Conservation (phyloP, 2,329 filamentous ascomycete species). For the Verticillium nubilum region DNA sequence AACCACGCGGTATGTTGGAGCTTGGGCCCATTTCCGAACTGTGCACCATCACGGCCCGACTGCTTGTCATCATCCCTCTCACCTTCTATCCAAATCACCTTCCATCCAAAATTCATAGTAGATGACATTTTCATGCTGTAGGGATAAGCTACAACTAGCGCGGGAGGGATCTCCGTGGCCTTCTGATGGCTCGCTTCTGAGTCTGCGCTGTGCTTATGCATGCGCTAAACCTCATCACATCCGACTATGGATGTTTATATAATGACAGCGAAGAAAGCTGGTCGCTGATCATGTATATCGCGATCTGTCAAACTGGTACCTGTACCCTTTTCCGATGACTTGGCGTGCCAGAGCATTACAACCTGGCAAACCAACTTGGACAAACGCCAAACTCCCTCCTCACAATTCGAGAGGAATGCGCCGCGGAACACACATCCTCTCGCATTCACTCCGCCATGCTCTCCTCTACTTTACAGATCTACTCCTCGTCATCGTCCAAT, state of each 20-base stretch:
- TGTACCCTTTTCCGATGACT: not conserved
- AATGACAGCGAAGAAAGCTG: not conserved
- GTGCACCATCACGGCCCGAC: not conserved
- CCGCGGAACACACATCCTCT: not conserved
- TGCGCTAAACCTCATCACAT: too few relatives aligned
- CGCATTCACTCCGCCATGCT: not conserved
- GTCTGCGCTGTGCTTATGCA: too few relatives aligned
- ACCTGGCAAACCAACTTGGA: not conserved
- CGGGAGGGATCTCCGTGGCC: too few relatives aligned
- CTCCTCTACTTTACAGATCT: not conserved
- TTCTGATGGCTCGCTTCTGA: too few relatives aligned
- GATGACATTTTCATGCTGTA: too few relatives aligned
- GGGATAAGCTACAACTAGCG: too few relatives aligned
- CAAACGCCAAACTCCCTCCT: conserved; percentile 1
- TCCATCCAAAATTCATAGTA: too few relatives aligned
- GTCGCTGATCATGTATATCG: not conserved
- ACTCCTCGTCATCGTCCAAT: conserved; percentile 40
- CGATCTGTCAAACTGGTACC: not conserved
- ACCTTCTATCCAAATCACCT: not conserved
- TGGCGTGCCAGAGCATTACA: not conserved
- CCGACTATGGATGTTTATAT: too few relatives aligned
- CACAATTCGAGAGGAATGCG: not conserved
- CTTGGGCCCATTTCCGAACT: not conserved
- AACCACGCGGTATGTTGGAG: not conserved
- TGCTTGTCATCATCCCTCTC: not conserved